Conservation (phyloP, 1,284 basidiomycete species). For the Irpex lacteus region DNA sequence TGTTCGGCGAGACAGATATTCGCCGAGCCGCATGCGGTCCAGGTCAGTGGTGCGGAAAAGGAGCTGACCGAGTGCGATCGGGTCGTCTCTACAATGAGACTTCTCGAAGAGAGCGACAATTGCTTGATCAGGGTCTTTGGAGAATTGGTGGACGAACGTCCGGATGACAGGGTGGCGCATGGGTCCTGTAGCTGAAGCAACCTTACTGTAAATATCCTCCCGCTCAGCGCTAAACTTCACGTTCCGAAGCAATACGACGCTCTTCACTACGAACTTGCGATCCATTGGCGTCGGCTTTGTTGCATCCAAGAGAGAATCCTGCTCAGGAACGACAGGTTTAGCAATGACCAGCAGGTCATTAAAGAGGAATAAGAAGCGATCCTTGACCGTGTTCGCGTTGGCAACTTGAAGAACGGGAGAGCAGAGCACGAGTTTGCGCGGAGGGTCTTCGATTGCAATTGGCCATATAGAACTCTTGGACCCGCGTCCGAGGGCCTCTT, state of each 20-base stretch:
- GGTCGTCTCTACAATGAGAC: slow-evolving; percentile 56
- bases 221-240: slow-evolving; percentile 68
- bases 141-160: slow-evolving; percentile 74
- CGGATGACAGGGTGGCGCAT: slow-evolving; percentile 58
- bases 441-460: slow-evolving; percentile 77
- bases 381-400: slow-evolving; percentile 92
- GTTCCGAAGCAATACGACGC: slow-evolving; percentile 76
- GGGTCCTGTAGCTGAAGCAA: slow-evolving; percentile 33
- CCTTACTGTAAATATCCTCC: slow-evolving; percentile 50
- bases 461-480: slow-evolving; percentile 62
- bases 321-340: slow-evolving; percentile 65
- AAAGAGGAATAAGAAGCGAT: slow-evolving; percentile 95
- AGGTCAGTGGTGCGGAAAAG: slow-evolving; percentile 85
- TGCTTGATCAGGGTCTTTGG: slow-evolving; percentile 69
- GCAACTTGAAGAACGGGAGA: slow-evolving; percentile 93
- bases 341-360: slow-evolving; percentile 90
- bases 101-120: slow-evolving; percentile 63
- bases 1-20: slow-evolving; percentile 72
- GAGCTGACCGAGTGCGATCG: slow-evolving; percentile 70
- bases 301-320: slow-evolving; percentile 56
- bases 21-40: slow-evolving; percentile 80
- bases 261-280: slow-evolving; percentile 85
- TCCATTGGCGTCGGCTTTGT: slow-evolving; percentile 71
- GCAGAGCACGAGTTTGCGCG: slow-evolving; percentile 80
- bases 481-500: slow-evolving; percentile 62